Percentiles rank a stretch among this genome's conserved stretches.
Evolutionary conservation across 352 stramenopile genomes (phyloP).

Genomic region (Discostella stelligera): DNA sequence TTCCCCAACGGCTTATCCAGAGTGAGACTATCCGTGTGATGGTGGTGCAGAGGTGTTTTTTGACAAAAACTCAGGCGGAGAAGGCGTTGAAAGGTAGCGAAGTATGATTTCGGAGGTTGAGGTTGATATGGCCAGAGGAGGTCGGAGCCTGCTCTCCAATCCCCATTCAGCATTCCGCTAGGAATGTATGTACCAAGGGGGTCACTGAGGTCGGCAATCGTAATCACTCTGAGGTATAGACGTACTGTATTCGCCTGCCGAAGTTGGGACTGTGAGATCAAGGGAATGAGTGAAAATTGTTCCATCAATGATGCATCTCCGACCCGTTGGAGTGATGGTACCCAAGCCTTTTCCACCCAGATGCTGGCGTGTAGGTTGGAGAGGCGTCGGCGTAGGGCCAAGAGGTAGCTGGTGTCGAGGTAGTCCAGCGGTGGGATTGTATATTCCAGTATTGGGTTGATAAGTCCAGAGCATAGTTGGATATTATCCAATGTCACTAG

Average conservation of each 20-base stretch:
- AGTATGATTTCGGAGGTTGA: background rate
- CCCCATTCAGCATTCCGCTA: background rate
- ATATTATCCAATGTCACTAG: too few species aligned
- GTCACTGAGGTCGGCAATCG: slow-evolving; percentile 1
- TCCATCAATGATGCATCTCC: slow-evolving; percentile 24
- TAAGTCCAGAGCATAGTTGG: too few species aligned
- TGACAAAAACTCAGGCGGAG: background rate
- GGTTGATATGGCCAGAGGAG: background rate
- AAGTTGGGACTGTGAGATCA: background rate
- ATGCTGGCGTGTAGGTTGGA: too few species aligned
- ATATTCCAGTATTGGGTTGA: too few species aligned
- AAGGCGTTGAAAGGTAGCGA: background rate
- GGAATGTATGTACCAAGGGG: slow-evolving; percentile 1
- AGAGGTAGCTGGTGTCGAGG: too few species aligned
- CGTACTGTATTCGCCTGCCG: slow-evolving; percentile 10
- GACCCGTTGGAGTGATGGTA: background rate
- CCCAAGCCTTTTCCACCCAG: too few species aligned
- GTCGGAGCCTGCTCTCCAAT: slow-evolving; percentile 4
- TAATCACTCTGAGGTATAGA: background rate
- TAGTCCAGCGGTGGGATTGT: too few species aligned
- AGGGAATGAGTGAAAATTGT: background rate
- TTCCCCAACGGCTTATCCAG: background rate
- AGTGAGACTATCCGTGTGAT: background rate
- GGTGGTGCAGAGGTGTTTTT: background rate
- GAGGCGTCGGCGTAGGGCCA: too few species aligned